Evolutionary conservation across 805 yeast species (phyloP).

Genomic region (Cephaloascus fragrans): DNA sequence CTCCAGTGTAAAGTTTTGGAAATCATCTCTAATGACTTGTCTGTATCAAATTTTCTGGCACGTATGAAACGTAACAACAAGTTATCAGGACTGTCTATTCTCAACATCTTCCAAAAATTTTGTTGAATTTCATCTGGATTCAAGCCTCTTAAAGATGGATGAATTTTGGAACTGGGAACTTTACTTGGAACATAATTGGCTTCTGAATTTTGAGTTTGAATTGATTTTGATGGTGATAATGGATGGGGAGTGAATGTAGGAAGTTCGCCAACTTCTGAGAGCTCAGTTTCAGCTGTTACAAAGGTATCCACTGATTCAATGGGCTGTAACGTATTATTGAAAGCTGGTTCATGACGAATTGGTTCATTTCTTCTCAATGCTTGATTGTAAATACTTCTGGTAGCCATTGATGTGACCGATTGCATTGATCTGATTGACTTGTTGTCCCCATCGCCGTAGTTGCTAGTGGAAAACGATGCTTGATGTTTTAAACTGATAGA

Average conservation of each 20-base stretch:
- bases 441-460: neutral
- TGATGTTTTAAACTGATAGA: neutral
- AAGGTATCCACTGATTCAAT: neutral
- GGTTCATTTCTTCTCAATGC: neutral
- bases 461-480: neutral
- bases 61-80: constrained; percentile 65
- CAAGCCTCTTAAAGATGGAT: constrained; percentile 39
- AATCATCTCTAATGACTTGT: constrained; percentile 60
- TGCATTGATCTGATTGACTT: neutral
- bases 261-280: neutral
- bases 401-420: neutral
- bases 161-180: constrained; percentile 25
- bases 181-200: constrained; percentile 19
- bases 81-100: constrained; percentile 79
- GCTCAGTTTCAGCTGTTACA: constrained; percentile 1
- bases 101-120: constrained; percentile 49
- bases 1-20: constrained; percentile 76
- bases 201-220: too few relatives aligned
- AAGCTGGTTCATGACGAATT: too few relatives aligned
- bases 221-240: neutral
- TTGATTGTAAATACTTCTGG: neutral
- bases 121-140: constrained; percentile 40
- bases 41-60: constrained; percentile 80
- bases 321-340: neutral
- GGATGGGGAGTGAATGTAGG: neutral